These are phyloP conservation scores for Paramarasmius palmivorus DNA, from an alignment of 1,284 basidiomycete genomes.

Conservation along the genomic window DNA sequence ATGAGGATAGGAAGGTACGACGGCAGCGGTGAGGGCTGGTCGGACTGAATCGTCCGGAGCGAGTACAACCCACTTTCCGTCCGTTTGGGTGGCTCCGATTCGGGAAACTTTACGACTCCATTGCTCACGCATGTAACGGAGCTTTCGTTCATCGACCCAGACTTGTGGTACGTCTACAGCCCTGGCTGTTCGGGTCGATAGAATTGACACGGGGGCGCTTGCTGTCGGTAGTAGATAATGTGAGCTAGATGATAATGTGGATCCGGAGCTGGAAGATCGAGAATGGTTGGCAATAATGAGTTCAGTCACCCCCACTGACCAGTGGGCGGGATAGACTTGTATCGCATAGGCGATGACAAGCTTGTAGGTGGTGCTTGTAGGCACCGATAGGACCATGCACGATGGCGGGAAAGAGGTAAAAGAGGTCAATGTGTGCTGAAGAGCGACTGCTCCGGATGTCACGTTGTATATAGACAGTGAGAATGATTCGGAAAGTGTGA, in stretches of 20 bases:
- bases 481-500: constrained; percentile 67
- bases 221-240: constrained; percentile 4
- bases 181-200: constrained; percentile 59
- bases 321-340: constrained; percentile 79
- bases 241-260: constrained; percentile 15
- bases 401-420: constrained; percentile 76
- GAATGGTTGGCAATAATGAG: constrained; percentile 54
- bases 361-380: constrained; percentile 61
- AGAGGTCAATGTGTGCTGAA: constrained; percentile 65
- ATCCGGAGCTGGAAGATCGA: constrained; percentile 18
- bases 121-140: constrained; percentile 65
- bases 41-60: constrained; percentile 51
- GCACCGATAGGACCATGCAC: constrained; percentile 66
- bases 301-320: constrained; percentile 78
- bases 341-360: constrained; percentile 70
- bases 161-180: constrained; percentile 70
- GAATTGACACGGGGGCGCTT: constrained; percentile 39
- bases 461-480: constrained; percentile 70
- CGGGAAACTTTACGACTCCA: constrained; percentile 71
- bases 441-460: constrained; percentile 45
- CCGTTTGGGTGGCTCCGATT: constrained; percentile 72
- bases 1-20: constrained; percentile 18
- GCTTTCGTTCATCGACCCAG: constrained; percentile 67
- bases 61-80: constrained; percentile 82
- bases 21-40: constrained; percentile 22